Conservation (phyloP, 192 early-diverging fungal genomes). For the Podila minutissima region DNA sequence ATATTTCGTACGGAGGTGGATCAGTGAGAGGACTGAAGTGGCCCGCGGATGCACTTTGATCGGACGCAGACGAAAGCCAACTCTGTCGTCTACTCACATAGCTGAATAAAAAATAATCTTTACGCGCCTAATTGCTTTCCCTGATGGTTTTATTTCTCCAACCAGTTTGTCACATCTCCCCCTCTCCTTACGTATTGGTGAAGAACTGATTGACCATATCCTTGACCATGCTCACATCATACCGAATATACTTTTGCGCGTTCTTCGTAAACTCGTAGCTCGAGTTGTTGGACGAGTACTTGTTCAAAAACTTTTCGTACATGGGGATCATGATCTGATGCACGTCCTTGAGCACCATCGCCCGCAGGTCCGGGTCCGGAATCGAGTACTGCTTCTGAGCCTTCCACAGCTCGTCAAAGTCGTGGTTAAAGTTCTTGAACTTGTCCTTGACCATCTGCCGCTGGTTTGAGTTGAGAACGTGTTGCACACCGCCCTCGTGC, state of each 20-base stretch:
- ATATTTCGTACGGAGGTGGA: too few species aligned
- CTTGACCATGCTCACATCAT: constrained; percentile 72
- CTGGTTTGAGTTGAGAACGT: constrained; percentile 71
- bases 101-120: too few species aligned
- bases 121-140: too few species aligned
- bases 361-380: constrained; percentile 81
- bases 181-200: constrained; percentile 23
- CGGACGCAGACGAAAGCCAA: too few species aligned
- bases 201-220: constrained; percentile 76
- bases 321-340: constrained; percentile 80
- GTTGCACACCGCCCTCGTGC: constrained; percentile 68
- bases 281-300: constrained; percentile 55
- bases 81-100: too few species aligned
- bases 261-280: constrained; percentile 83
- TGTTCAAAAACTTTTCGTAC: constrained; percentile 80
- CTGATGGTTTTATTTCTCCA: too few species aligned
- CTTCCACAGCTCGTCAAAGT: constrained; percentile 79
- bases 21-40: too few species aligned
- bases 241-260: constrained; percentile 84
- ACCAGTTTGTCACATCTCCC: too few species aligned
- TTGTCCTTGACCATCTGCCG: constrained; percentile 82
- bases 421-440: constrained; percentile 89
- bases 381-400: constrained; percentile 79
- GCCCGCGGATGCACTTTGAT: too few species aligned
- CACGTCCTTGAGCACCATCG: constrained; percentile 74